Evolutionary conservation across 441 rosid species (phyloP), one percentile per base, ranked within the genome.

Genomic region (Eutrema salsugineum): DNA sequence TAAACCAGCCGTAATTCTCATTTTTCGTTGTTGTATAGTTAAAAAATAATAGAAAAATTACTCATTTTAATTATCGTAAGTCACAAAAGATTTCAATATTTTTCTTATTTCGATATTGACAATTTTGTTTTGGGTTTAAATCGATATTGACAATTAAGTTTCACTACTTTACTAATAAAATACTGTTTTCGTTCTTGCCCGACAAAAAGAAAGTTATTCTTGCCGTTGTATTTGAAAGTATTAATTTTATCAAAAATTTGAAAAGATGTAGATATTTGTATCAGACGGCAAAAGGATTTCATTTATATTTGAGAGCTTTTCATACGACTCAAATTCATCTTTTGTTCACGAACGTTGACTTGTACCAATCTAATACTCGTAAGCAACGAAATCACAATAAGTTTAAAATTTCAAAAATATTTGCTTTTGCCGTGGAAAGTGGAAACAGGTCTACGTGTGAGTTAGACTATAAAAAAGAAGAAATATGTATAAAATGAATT

Each of bases 141-240:
- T 46, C 27, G 27, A 11, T 47, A 19, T 51, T 51, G 57, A 51
- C 16, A 24, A 27, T 27, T 6, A 22, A 27, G 14, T 9, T 47
- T 43, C 8, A 12, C 20, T 14, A 22, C 12, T 50, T 49, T 17
- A 19, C 32, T 11, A 46, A 30, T 11, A 4, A 32, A 15, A 62
- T 6, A 50, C 9, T 22, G 24, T 22, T 63, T 28, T 30, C 30
- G 7, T 19, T 4, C 11, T 20, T 48, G 8, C 27, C 32, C 6
- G 32, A 48, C 19, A 19, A 10, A 8, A 39, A 39, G 22, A 59
- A 53, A 32, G 5, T 16, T 17, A 19, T 32, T 8, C 30, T 30
- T 58, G 66, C 66, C 66, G 73, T 38, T 6, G 17, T 59, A 50
- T 27, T 70, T 70, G 68, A 60, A 59, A 53, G n/a, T 53, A 15